Base-by-base conservation (phyloP, 2,329 filamentous ascomycete species). In the Colletotrichum tabaci region DNA sequence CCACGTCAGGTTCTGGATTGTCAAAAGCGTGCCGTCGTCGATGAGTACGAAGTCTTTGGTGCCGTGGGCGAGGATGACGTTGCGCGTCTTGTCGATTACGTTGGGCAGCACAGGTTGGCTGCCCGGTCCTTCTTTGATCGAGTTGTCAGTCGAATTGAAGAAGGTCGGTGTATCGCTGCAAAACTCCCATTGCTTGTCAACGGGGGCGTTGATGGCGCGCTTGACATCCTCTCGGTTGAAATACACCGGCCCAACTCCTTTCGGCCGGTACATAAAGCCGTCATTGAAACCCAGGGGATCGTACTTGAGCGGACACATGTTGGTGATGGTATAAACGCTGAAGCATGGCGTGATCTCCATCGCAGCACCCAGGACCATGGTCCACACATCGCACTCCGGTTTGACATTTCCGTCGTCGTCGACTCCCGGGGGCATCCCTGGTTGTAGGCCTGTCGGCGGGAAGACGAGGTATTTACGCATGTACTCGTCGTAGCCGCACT, bases 1-100 rank as follows among this genome's bases (percentile, higher is more conserved):
- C 90, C 91, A 96, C 0, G 92, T 95, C 90, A 95, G 94, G 83
- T 95, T 95, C 78, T 96, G 93, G 70, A 95, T 91, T 1, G 88
- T 87, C 8, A 94, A 83, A 1, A 96, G 84, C 0, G 92, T 92
- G 18, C 93, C 93, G 78, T 93, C 92, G 76, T 87, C 84, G 30
- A 92, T 84, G 12, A 94, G 85, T 71, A 93, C 86, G 77, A 87
- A 93, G 81, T 95, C 94, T 13, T 92, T 86, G 60, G 88, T 83
- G 13, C 93, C 94, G 77, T 95, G 93, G 3, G 87, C 91, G 76
- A 96, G 90, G 75, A 96, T 87, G 10, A 94, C 93, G 73, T 92
- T 91, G 57, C 92, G 86, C 1, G 92, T 93, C 42, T 86, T 84
- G 76, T 96, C 93, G 74, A 96, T 94, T 46, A 96, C 90, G 47